Evolutionary conservation across 2,329 filamentous ascomycete genomes (phyloP), one percentile per base, ranked within the genome.

Genomic region (Catunica adiposa): DNA sequence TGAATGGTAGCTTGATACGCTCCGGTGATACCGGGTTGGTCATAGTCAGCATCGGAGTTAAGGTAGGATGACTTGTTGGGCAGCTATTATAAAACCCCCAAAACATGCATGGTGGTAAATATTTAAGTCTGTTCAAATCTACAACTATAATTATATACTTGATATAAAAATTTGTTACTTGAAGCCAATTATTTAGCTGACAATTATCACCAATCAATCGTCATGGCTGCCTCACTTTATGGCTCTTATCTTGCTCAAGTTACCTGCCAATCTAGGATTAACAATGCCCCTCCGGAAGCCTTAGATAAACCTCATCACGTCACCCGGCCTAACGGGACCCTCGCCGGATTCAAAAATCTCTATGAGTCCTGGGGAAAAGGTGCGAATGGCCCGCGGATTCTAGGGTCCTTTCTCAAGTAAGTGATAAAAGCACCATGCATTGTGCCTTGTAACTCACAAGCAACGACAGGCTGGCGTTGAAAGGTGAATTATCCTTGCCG

Each of bases 261-360:
- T 56, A 62, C 62, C 51, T 63, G 62, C 51, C 60, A 63, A n/a
- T 53, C 61, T 2, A 59, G 62, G 11, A 57, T 63, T 7, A 60
- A 61, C n/a, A 57, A 64, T 17, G 61, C 62, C 17, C 65, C 68
- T 6, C 64, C 68, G 1, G 66, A 68, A 20, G 69, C 66, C 20
- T 61, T 61, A 6, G 56, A 61, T 2, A 68, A 67, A 53, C 61
- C 67, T 15, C 72, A 75, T 56, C 72, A 75, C 53, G 62, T 73
- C 34, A 67, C 66, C 38, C 61, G 61, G 14, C 58, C 63, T 14
- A 71, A 70, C 17, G 71, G 71, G 20, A 61, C 31, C 1, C 60
- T 69, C 20, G 62, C 69, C 50, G 68, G 69, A 58, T 79, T 78
- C 63, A 66, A 66, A 57, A 79, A 79, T 59, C 70, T 72, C 0